phyloP scores from a whole-genome alignment of 2,329 filamentous ascomycete species.

The Colletotrichum sp. region DNA sequence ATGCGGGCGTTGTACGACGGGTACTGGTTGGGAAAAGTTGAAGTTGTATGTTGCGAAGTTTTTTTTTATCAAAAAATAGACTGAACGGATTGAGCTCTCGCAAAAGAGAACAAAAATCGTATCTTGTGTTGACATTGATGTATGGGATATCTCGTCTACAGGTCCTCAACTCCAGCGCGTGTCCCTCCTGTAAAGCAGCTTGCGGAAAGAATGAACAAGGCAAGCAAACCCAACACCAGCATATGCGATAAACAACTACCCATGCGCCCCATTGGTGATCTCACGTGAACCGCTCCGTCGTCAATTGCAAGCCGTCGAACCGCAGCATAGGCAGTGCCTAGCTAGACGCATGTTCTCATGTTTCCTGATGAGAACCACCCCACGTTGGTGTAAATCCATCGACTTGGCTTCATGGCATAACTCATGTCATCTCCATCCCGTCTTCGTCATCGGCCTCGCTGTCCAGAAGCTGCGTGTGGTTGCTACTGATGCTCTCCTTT shows the following conservation, averaged over 20 bases:
- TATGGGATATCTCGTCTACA: constrained; percentile 15
- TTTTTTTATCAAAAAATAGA: not conserved
- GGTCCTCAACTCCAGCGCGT: not conserved
- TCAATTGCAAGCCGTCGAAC: not conserved
- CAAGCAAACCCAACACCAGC: not conserved
- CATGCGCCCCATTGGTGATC: not conserved
- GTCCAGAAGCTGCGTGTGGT: constrained; percentile 61
- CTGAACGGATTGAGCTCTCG: not conserved
- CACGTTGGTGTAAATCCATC: not conserved
- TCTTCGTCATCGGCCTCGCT: constrained; percentile 67
- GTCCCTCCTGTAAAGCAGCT: not conserved
- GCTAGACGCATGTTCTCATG: no score
- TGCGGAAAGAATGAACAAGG: not conserved
- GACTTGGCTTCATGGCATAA: not conserved
- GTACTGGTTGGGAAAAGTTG: constrained; percentile 13
- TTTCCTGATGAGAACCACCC: not conserved
- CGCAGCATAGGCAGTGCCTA: not conserved
- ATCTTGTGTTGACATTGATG: not conserved
- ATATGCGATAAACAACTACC: not conserved
- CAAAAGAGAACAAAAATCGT: not conserved
- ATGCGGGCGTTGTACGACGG: constrained; percentile 5
- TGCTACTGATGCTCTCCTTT: constrained; percentile 67
- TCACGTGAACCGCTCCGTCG: constrained; percentile 4
- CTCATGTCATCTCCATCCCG: constrained; percentile 62
- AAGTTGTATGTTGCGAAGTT: not conserved